A percentile compares a stretch with the other conserved stretches of the same genome.
phyloP scores from a whole-genome alignment of 148 eudicot species.

The Agrostemma githago region DNA sequence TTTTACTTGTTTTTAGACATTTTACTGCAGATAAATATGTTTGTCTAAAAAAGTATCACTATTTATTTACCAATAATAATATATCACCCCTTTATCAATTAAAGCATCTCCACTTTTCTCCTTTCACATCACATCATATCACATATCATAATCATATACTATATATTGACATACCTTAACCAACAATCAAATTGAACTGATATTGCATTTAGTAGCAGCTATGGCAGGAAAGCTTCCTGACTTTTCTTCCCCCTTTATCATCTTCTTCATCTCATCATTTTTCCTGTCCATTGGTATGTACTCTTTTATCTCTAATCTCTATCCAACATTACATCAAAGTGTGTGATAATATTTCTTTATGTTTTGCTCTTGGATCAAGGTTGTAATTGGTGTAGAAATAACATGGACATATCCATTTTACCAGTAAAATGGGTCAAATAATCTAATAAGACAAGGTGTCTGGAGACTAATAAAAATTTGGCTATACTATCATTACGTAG shows the following conservation, averaged over 20 bases:
- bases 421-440: too few species aligned
- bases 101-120: neutral
- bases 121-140: neutral
- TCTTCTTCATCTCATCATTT: slow-evolving; percentile 14
- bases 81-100: neutral
- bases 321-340: too few species aligned
- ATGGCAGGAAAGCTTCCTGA: slow-evolving; percentile 17
- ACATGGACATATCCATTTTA: too few species aligned
- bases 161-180: neutral
- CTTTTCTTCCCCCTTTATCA: slow-evolving; percentile 5
- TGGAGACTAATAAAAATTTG: too few species aligned
- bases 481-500: too few species aligned
- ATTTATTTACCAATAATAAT: neutral
- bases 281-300: slow-evolving; percentile 21
- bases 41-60: neutral
- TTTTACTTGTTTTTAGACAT: neutral
- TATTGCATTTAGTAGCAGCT: slow-evolving; percentile 1
- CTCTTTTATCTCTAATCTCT: too few species aligned
- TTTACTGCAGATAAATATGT: neutral
- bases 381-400: too few species aligned
- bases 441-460: too few species aligned
- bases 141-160: neutral
- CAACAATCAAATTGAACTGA: neutral
- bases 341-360: too few species aligned
- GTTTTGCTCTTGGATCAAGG: too few species aligned